Percentiles rank a stretch among this genome's conserved stretches.
These are phyloP conservation scores for Colletotrichum tofieldiae DNA, from an alignment of 2,329 filamentous ascomycete species.

Conservation along the genomic window DNA sequence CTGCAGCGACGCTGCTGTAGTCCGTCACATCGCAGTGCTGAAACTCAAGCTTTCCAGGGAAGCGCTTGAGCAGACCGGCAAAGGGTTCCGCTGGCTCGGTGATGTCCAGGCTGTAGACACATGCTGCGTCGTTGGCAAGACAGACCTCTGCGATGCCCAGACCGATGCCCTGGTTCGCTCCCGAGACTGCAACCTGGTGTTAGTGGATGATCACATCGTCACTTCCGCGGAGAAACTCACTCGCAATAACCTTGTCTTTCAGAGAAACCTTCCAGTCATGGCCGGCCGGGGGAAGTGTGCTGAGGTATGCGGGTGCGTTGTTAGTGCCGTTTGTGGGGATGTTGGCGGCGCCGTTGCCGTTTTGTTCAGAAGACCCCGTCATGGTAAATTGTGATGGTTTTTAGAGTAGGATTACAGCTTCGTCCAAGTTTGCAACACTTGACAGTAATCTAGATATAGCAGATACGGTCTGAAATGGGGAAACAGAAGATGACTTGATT, in stretches of 20 bases:
- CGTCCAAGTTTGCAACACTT: neutral
- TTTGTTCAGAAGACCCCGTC: slow-evolving; percentile 6
- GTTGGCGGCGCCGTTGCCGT: neutral
- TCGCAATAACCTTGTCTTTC: slow-evolving; percentile 57
- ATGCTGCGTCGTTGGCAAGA: slow-evolving; percentile 59
- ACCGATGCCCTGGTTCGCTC: slow-evolving; percentile 52
- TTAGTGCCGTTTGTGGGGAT: slow-evolving; percentile 16
- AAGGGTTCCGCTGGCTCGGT: slow-evolving; percentile 56
- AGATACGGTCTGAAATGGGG: no score
- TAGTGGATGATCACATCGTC: neutral
- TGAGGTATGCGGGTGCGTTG: slow-evolving; percentile 44
- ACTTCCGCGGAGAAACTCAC: slow-evolving; percentile 46
- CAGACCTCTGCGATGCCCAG: slow-evolving; percentile 63
- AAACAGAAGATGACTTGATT: neutral
- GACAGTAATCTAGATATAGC: neutral
- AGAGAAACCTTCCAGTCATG: slow-evolving; percentile 56
- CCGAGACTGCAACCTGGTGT: slow-evolving; percentile 52
- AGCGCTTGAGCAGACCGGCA: slow-evolving; percentile 53
- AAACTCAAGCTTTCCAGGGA: slow-evolving; percentile 60
- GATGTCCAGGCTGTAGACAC: slow-evolving; percentile 59
- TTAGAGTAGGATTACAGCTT: no score
- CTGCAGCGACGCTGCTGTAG: slow-evolving; percentile 57
- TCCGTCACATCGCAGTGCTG: slow-evolving; percentile 62
- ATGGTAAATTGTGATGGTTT: neutral
- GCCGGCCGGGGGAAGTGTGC: slow-evolving; percentile 52